phyloP scores from a whole-genome alignment of 495 filamentous ascomycete genomes.

The Aspergillus carlsbadensis region DNA sequence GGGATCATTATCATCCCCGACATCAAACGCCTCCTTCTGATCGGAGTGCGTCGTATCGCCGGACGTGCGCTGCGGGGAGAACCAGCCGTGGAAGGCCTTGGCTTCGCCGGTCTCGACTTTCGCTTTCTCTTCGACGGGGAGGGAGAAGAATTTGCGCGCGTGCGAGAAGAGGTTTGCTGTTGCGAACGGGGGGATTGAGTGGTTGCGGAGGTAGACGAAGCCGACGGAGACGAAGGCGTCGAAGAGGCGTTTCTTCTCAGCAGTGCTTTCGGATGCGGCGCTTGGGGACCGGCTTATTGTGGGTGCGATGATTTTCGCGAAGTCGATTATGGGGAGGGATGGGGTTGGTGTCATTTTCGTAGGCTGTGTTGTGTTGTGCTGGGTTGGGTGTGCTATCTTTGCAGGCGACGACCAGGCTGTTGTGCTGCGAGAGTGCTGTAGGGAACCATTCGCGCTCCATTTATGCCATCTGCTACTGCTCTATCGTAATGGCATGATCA shows the following conservation, averaged over 20 bases:
- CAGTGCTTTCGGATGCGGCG: background rate
- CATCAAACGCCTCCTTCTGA: constrained; percentile 12
- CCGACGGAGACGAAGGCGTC: constrained; percentile 11
- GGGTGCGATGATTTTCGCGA: constrained; percentile 9
- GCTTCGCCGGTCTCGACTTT: constrained; percentile 4
- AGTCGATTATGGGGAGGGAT: constrained; percentile 5
- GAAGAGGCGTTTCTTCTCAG: constrained; percentile 5
- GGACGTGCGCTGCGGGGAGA: background rate
- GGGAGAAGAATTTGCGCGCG: constrained; percentile 6
- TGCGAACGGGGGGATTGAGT: constrained; percentile 1
- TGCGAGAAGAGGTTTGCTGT: constrained; percentile 6
- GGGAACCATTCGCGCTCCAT: too few relatives aligned
- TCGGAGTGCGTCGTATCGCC: constrained; percentile 3
- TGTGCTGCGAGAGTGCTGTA: background rate
- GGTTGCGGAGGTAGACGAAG: constrained; percentile 11
- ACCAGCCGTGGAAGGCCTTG: constrained; percentile 12
- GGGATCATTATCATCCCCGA: constrained; percentile 11
- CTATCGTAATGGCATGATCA: too few relatives aligned
- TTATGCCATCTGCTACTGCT: too few relatives aligned
- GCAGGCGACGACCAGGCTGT: too few relatives aligned
- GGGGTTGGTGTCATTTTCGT: background rate
- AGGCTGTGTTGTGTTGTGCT: too few relatives aligned
- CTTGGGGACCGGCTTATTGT: background rate
- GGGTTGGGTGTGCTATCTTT: too few relatives aligned
- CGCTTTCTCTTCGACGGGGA: constrained; percentile 5